A percentile compares a stretch with the other conserved stretches of the same genome.
phyloP scores from a whole-genome alignment of 805 yeast genomes.

The Schwanniomyces sp. region DNA sequence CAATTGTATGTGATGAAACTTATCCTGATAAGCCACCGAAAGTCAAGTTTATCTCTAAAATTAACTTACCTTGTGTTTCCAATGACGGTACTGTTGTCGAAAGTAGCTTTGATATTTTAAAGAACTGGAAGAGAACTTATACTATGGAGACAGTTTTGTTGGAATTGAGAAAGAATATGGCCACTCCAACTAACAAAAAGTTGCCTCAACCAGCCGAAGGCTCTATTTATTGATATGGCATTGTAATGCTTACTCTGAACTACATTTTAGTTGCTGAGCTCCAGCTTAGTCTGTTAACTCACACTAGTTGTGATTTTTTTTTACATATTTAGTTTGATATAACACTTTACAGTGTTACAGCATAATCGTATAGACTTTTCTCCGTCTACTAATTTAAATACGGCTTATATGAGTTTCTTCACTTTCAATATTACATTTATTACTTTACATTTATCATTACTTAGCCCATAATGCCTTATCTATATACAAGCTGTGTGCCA shows the following conservation, averaged over 20 bases:
- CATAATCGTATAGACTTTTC: too few species aligned
- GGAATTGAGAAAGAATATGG: slow-evolving; percentile 86
- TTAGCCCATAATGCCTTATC: not conserved
- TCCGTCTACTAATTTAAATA: too few species aligned
- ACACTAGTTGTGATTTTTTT: too few species aligned
- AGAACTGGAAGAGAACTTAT: slow-evolving; percentile 84
- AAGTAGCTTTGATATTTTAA: slow-evolving; percentile 61
- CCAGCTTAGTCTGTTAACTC: too few species aligned
- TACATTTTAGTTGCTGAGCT: too few species aligned
- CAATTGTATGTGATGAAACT: slow-evolving; percentile 73
- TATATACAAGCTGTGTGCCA: not conserved
- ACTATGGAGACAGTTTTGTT: slow-evolving; percentile 91
- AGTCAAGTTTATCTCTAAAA: slow-evolving; percentile 76
- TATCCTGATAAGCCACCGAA: slow-evolving; percentile 91
- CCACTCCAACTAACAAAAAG: slow-evolving; percentile 75
- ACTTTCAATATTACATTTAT: too few species aligned
- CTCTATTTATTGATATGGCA: slow-evolving; percentile 46
- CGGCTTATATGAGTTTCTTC: too few species aligned
- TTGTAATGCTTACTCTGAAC: not conserved
- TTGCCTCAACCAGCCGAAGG: slow-evolving; percentile 93
- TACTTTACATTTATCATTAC: too few species aligned
- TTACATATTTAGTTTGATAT: too few species aligned
- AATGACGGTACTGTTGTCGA: slow-evolving; percentile 50
- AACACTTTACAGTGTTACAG: too few species aligned
- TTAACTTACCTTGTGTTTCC: slow-evolving; percentile 92